Evolutionary conservation across 169 alveolate species (phyloP).

Genomic region (Cystoisospora suis): DNA sequence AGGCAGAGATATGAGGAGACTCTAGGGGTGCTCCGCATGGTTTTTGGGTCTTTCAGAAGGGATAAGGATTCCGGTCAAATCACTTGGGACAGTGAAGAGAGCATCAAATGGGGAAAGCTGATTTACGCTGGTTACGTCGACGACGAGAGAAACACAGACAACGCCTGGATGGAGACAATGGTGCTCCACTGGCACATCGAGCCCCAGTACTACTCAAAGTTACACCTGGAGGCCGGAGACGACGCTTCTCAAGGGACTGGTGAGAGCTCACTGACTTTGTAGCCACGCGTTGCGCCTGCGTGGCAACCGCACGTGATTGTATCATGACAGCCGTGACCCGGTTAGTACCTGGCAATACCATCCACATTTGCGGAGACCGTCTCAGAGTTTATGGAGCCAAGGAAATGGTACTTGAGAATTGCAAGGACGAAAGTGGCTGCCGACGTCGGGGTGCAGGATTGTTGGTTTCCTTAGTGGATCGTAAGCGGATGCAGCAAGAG

Average conservation of each 20-base stretch:
- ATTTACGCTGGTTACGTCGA: conserved; percentile 58
- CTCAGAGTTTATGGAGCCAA: background rate
- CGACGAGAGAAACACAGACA: conserved; percentile 59
- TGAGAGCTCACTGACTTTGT: background rate
- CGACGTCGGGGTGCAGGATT: too few relatives aligned
- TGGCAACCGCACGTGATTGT: too few relatives aligned
- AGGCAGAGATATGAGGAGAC: background rate
- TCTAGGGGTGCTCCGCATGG: background rate
- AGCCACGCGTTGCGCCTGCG: too few relatives aligned
- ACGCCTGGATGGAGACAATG: conserved; percentile 64
- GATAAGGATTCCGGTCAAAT: background rate
- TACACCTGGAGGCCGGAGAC: conserved; percentile 45
- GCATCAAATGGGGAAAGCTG: conserved; percentile 5
- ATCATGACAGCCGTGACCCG: background rate
- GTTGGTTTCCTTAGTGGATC: too few relatives aligned
- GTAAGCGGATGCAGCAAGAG: too few relatives aligned
- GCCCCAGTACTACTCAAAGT: background rate
- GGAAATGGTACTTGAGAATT: too few relatives aligned
- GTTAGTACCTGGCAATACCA: background rate
- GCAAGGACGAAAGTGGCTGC: too few relatives aligned
- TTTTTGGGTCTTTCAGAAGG: conserved; percentile 31
- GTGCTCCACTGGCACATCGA: conserved; percentile 49
- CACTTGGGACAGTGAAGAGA: background rate
- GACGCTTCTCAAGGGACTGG: conserved; percentile 46
- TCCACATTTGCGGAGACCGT: background rate